Evolutionary conservation across 139 green algal genomes (phyloP).

Genomic region (Picochlorum costavermella): DNA sequence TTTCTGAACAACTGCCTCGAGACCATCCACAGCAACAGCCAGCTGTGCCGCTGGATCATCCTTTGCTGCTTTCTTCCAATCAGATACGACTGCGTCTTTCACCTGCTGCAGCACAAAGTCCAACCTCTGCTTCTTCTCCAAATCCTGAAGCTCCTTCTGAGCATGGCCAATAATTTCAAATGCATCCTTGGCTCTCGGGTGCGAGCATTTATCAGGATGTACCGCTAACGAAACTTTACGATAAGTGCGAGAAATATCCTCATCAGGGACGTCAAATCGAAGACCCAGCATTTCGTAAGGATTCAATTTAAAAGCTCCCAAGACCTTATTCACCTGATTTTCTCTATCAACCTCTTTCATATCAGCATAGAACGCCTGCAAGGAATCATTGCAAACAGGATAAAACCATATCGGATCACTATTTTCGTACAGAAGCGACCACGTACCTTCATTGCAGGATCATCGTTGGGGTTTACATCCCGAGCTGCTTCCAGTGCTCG

Average conservation of each 20-base stretch:
- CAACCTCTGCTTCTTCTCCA: constrained; percentile 55
- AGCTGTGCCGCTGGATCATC: constrained; percentile 68
- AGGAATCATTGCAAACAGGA: background rate
- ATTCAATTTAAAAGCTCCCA: constrained; percentile 94
- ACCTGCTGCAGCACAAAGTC: constrained; percentile 50
- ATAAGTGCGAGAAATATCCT: constrained; percentile 82
- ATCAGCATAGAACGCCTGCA: constrained; percentile 72
- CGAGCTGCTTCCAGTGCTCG: constrained; percentile 15
- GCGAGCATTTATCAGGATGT: constrained; percentile 73
- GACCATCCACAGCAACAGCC: constrained; percentile 54
- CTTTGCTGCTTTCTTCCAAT: constrained; percentile 76
- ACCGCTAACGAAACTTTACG: constrained; percentile 69
- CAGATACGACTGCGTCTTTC: constrained; percentile 64
- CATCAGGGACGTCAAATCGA: constrained; percentile 58
- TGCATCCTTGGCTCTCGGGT: constrained; percentile 50
- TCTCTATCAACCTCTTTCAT: constrained; percentile 82
- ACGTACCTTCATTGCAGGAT: constrained; percentile 21
- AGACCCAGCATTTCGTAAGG: constrained; percentile 89
- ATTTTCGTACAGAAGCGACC: background rate
- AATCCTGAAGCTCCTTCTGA: constrained; percentile 62
- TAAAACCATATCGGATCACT: too few relatives aligned
- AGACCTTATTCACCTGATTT: constrained; percentile 86
- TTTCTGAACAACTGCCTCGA: constrained; percentile 55
- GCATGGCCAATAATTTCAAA: constrained; percentile 81
- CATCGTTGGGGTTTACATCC: constrained; percentile 27